Evolutionary conservation across 352 stramenopile species (phyloP).

Genomic region (Phytopythium cucurbitacearum): DNA sequence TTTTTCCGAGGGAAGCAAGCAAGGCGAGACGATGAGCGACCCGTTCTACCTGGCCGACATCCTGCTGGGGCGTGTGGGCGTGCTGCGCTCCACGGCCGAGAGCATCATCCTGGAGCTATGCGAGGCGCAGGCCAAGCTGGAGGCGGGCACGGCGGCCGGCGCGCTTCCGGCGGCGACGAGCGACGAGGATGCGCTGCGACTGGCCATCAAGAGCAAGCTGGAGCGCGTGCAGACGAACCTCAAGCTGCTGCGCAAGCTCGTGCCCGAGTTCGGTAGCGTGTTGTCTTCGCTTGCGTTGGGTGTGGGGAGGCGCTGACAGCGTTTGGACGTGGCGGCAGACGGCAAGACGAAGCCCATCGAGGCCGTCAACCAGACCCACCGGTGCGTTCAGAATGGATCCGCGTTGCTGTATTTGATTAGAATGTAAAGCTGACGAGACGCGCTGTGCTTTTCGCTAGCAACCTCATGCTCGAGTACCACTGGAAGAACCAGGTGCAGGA

Average conservation of each 20-base stretch:
- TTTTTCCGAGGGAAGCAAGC: conserved; percentile 1
- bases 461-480: conserved; percentile 88
- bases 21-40: conserved; percentile 56
- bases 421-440: not conserved
- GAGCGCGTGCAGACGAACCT: conserved; percentile 86
- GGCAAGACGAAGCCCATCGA: conserved; percentile 87
- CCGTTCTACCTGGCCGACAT: conserved; percentile 87
- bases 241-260: conserved; percentile 77
- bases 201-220: conserved; percentile 81
- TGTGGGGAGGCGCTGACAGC: conserved; percentile 2
- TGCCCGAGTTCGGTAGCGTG: conserved; percentile 71
- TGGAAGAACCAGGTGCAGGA: conserved; percentile 89
- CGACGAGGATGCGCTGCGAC: conserved; percentile 62
- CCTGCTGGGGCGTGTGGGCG: conserved; percentile 73
- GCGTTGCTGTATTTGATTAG: not conserved
- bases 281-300: not conserved
- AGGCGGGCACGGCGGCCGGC: conserved; percentile 17
- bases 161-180: conserved; percentile 2
- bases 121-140: conserved; percentile 63
- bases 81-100: conserved; percentile 79
- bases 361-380: conserved; percentile 79
- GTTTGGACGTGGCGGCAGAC: conserved; percentile 25
- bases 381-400: conserved; percentile 15
- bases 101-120: conserved; percentile 84
- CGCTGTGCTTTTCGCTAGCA: conserved; percentile 17